Base-by-base conservation (phyloP, 345 rosid genomes). In the Salix udensis region DNA sequence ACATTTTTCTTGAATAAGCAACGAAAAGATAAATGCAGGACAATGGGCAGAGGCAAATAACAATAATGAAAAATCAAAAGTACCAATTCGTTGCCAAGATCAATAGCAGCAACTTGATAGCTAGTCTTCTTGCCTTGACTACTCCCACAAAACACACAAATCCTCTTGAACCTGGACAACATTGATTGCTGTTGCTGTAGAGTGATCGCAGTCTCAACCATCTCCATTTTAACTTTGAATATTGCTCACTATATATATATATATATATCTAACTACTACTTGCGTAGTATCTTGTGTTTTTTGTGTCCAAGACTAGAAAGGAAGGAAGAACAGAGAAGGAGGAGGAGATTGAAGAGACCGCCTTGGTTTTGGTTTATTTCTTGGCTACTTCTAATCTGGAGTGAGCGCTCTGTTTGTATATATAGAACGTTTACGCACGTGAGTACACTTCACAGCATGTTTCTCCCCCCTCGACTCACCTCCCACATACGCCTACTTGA, bases 91-190 rank as follows among this genome's bases (percentile, higher is more conserved):
- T 80, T 77, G 79, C 92, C 97, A 36, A 94, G 98, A 55, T 94
- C 91, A 78, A 89, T 84, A 39, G 97, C 91, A 77, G 98, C 97
- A 79, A 90, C 97, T 79, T 74, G 89, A 72, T 91, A 92, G 72
- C 85, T 88, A 76, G 71, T 80, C 75, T 90, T 94, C 79, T 91
- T 91, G 53, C 98, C 98, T 24, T 90, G 84, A 79, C 97, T 92
- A 81, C 98, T 92, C 42, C 98, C 98, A 83, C 98, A 94, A 76
- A 94, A 94, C 81, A 94, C 98, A 84, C 98, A 94, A 64, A 94
- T 86, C 82, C 90, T 94, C 78, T 85, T 90, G 89, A 94, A 94
- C 82, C 75, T 86, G 26, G 84, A 81, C 18, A 34, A 19, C 23
- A 83, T 80, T 76, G 52, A 40, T 21, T 21, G 44, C 39, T 65